phyloP scores from a whole-genome alignment of 2,329 filamentous ascomycete genomes.

The Gliomastix tumulicola region DNA sequence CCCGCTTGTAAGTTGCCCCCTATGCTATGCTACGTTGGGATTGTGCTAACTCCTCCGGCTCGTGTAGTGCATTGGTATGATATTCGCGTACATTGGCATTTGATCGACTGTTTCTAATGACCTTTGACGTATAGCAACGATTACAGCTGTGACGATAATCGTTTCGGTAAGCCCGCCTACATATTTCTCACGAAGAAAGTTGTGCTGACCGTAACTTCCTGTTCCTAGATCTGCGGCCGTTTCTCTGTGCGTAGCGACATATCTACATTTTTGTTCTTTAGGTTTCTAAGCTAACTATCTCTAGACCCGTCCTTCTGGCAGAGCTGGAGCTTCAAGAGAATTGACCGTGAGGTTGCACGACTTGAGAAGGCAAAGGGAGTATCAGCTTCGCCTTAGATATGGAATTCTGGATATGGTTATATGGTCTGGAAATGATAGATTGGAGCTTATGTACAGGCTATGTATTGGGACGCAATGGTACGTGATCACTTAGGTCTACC shows the following conservation, averaged over 20 bases:
- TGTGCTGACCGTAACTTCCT: background rate
- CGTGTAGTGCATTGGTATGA: slow-evolving; percentile 1
- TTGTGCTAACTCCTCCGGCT: too few relatives aligned
- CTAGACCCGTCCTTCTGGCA: background rate
- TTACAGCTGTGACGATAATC: slow-evolving; percentile 4
- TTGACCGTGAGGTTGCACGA: background rate
- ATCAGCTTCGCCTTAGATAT: too few relatives aligned
- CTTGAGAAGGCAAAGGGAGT: slow-evolving; percentile 1
- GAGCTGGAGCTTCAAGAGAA: background rate
- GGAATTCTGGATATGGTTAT: too few relatives aligned
- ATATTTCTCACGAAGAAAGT: background rate
- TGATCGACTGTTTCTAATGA: too few relatives aligned
- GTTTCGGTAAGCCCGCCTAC: slow-evolving; percentile 3
- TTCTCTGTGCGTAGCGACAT: background rate
- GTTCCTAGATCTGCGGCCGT: background rate
- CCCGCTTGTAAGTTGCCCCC: slow-evolving; percentile 21
- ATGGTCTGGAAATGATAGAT: too few relatives aligned
- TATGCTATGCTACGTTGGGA: too few relatives aligned
- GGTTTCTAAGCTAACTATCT: background rate
- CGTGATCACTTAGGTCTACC: too few relatives aligned
- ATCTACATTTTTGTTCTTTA: background rate
- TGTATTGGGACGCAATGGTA: too few relatives aligned
- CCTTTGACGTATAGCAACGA: background rate
- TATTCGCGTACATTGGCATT: too few relatives aligned
- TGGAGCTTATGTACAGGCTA: too few relatives aligned